A percentile compares a stretch with the other conserved stretches of the same genome.
Evolutionary conservation across 164 flowering plant genomes (phyloP).

Genomic region (Dillenia turbinata): DNA sequence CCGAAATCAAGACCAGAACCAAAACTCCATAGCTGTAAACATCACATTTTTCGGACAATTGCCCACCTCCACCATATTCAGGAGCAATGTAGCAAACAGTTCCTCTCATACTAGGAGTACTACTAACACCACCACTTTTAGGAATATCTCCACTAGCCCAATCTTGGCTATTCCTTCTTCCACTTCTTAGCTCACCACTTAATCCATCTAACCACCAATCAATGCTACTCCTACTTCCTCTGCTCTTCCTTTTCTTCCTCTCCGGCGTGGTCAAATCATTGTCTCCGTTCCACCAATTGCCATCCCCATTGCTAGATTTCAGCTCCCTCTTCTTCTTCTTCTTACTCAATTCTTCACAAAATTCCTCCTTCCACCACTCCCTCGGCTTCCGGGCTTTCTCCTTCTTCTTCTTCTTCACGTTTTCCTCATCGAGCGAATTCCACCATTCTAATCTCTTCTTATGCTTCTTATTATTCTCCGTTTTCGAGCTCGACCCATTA

Average conservation of each 20-base stretch:
- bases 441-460: slow-evolving; percentile 75
- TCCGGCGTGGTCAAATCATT: slow-evolving; percentile 27
- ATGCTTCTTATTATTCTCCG: slow-evolving; percentile 36
- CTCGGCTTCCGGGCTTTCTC: slow-evolving; percentile 58
- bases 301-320: slow-evolving; percentile 24
- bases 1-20: slow-evolving; percentile 77
- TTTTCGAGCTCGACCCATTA: slow-evolving; percentile 11
- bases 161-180: slow-evolving; percentile 55
- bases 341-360: slow-evolving; percentile 64
- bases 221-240: slow-evolving; percentile 50
- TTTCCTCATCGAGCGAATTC: slow-evolving; percentile 64
- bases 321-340: slow-evolving; percentile 50
- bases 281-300: slow-evolving; percentile 69
- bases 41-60: slow-evolving; percentile 78
- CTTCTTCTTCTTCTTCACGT: slow-evolving; percentile 45
- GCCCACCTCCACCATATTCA: slow-evolving; percentile 80
- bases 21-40: slow-evolving; percentile 93
- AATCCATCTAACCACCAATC: slow-evolving; percentile 91
- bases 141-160: slow-evolving; percentile 65
- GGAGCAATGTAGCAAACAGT: slow-evolving; percentile 97
- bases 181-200: slow-evolving; percentile 60
- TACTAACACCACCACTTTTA: slow-evolving; percentile 84
- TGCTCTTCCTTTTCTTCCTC: slow-evolving; percentile 47
- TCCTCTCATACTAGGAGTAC: slow-evolving; percentile 98
- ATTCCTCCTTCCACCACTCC: slow-evolving; percentile 98